Percentiles rank a stretch among this genome's conserved stretches.
Conservation (phyloP, 176 grass and related monocot genomes). For the Aegilops tauschii region DNA sequence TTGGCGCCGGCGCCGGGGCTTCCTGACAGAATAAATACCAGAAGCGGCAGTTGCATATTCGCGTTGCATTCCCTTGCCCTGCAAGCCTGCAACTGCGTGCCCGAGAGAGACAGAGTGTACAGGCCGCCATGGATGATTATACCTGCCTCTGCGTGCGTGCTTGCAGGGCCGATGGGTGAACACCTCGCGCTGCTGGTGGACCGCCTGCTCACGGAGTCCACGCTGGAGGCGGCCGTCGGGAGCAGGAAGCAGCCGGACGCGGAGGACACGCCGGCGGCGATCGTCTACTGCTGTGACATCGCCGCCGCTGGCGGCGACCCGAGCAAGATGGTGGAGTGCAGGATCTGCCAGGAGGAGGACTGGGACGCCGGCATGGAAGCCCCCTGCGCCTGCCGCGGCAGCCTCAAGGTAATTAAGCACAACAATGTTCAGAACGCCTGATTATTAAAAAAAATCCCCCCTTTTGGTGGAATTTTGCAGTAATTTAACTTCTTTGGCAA, state of each 20-base stretch:
- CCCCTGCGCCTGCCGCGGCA: conserved; percentile 87
- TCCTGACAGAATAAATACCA: not conserved
- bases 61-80: not conserved
- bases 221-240: conserved; percentile 66
- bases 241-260: conserved; percentile 27
- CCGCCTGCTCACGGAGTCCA: conserved; percentile 79
- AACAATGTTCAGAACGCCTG: not conserved
- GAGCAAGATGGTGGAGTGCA: conserved; percentile 76
- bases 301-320: not conserved
- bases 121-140: not conserved
- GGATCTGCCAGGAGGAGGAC: conserved; percentile 97
- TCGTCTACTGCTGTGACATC: conserved; percentile 19
- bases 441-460: no score
- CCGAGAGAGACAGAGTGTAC: not conserved
- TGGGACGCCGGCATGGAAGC: conserved; percentile 79
- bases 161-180: conserved; percentile 66
- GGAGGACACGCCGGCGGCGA: not conserved
- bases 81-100: not conserved
- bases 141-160: not conserved
- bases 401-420: conserved; percentile 57
- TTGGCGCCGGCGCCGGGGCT: not conserved
- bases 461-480: not conserved
- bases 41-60: not conserved
- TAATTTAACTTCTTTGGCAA: not conserved
- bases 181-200: conserved; percentile 94